Conservation (phyloP, 2,329 filamentous ascomycete genomes). For the Hypoxylon sp. region DNA sequence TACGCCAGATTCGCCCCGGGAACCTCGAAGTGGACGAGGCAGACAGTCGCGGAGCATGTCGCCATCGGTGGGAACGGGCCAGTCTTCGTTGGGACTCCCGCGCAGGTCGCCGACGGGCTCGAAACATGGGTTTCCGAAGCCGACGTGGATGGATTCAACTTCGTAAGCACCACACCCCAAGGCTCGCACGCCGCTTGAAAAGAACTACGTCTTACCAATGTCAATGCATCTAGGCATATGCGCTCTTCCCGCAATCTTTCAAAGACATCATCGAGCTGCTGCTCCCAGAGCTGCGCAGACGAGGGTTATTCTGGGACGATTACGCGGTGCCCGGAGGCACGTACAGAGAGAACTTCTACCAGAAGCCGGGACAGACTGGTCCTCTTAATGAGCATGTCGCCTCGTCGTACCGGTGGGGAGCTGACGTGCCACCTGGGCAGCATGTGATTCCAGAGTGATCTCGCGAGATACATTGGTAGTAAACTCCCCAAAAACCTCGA, state of each 20-base stretch:
- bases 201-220: constrained; percentile 9
- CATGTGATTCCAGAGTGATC: constrained; percentile 49
- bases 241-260: constrained; percentile 75
- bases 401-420: constrained; percentile 60
- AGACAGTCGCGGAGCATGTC: constrained; percentile 75
- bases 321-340: constrained; percentile 68
- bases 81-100: constrained; percentile 72
- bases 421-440: constrained; percentile 48
- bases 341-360: constrained; percentile 72
- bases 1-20: constrained; percentile 69
- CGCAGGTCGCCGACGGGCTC: constrained; percentile 74
- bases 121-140: constrained; percentile 76
- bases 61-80: constrained; percentile 76
- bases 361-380: constrained; percentile 61
- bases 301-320: constrained; percentile 69
- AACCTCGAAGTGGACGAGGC: constrained; percentile 78
- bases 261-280: constrained; percentile 75
- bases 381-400: constrained; percentile 66
- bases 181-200: neutral
- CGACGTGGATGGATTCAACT: constrained; percentile 81
- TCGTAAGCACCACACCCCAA: constrained; percentile 62
- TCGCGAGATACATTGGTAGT: too few relatives aligned
- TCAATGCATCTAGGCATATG: constrained; percentile 63
- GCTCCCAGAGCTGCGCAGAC: constrained; percentile 70
- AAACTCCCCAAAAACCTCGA: too few relatives aligned